Evolutionary conservation across 768 basidiomycete species (phyloP), one percentile per base, ranked within the genome.

Genomic region (Leccinum rimulosum): DNA sequence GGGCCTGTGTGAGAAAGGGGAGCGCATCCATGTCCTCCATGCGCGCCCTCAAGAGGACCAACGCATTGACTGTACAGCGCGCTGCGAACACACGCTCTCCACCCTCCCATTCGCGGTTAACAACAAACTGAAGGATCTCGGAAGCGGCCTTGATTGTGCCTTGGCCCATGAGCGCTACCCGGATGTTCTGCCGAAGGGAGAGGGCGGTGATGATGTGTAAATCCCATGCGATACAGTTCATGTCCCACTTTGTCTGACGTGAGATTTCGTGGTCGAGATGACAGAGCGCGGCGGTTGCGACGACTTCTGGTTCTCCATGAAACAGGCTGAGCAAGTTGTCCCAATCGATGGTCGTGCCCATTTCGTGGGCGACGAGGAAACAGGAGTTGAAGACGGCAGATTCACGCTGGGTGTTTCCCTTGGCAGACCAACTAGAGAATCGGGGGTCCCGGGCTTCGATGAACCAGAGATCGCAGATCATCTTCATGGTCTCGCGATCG

Each of bases 381-480:
- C 63, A 65, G 3, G 68, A 63, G 12, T 73, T 71, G 47, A 72
- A 62, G 43, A 71, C 50, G 0, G 63, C 69, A 5, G 70, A 71
- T 64, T 73, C 71, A n/a, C 71, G 70, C 35, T 71, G 69, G 22
- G 58, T 27, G 12, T 30, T 58, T 27, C 31, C 40, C 2, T 33
- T 43, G 15, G 38, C n/a, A 15, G 62, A 57, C 60, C 66, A 63
- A 27, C 67, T 70, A 10, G 62, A 69, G 31, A 73, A 71, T 5
- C 59, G 36, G 3, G 61, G 54, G n/a, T 71, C 64, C 8, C 60
- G 30, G 4, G 66, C 58, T 56, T 72, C 71, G 28, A 71, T 64
- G 52, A 64, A 65, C 70, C 69, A 71, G 15, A 71, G 66, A 30
- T 66, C 55, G 54, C 66, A 69, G 56, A 72, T 69, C 62, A 72